phyloP scores from a whole-genome alignment of 2,329 filamentous ascomycete species.

The Cercospora sp. region DNA sequence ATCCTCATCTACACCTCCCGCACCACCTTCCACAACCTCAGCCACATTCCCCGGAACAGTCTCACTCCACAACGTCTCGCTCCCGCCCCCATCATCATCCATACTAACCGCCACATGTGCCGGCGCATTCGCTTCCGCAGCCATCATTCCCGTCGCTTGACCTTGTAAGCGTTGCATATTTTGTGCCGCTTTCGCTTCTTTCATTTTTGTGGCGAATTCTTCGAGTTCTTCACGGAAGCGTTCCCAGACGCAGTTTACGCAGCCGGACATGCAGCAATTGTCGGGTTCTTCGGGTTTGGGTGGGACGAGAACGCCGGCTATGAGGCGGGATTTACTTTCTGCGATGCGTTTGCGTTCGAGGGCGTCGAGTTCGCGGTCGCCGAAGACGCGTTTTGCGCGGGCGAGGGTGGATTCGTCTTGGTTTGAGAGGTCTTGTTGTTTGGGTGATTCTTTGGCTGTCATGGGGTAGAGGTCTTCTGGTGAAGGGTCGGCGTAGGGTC shows the following conservation, averaged over 20 bases:
- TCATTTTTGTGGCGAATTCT: constrained; percentile 70
- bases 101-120: constrained; percentile 60
- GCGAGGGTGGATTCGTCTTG: constrained; percentile 55
- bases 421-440: constrained; percentile 48
- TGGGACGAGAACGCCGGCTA: constrained; percentile 81
- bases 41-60: constrained; percentile 19
- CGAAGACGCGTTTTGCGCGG: constrained; percentile 73
- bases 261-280: constrained; percentile 99
- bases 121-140: constrained; percentile 44
- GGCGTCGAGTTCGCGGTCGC: constrained; percentile 73
- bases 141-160: constrained; percentile 40
- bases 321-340: constrained; percentile 58
- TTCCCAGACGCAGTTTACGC: constrained; percentile 97
- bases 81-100: constrained; percentile 79
- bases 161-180: constrained; percentile 33
- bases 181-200: constrained; percentile 61
- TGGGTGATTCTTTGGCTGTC: constrained; percentile 42
- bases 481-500: constrained; percentile 30
- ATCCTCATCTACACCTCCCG: constrained; percentile 53
- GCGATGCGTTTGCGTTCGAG: constrained; percentile 65
- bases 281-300: constrained; percentile 86
- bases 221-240: constrained; percentile 88
- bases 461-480: constrained; percentile 42
- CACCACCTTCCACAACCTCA: constrained; percentile 8
- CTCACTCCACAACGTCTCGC: constrained; percentile 64